These are phyloP conservation scores for Calendula officinalis DNA, from an alignment of 129 eudicot genomes.

Conservation along the genomic window DNA sequence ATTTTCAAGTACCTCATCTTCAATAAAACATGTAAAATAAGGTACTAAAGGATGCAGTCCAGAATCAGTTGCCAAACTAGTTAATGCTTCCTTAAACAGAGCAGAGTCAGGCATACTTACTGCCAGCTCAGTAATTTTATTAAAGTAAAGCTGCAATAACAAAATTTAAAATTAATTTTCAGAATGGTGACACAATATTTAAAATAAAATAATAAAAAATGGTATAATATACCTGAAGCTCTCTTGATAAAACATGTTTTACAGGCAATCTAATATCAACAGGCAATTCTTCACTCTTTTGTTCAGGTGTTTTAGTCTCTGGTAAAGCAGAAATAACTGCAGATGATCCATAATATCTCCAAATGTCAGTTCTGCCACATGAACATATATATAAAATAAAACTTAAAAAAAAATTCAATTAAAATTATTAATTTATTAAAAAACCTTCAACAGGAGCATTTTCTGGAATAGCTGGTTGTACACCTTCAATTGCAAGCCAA, in stretches of 20 bases:
- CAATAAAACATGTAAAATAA: conserved; percentile 61
- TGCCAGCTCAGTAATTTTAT: conserved; percentile 62
- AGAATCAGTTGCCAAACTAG: conserved; percentile 69
- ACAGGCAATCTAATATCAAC: conserved; percentile 69
- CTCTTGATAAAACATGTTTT: conserved; percentile 72
- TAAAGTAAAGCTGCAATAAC: conserved; percentile 57
- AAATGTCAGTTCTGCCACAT: conserved; percentile 35
- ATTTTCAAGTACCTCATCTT: conserved; percentile 51
- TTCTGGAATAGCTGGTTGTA: conserved; percentile 78
- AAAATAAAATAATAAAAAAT: background rate
- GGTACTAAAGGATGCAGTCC: conserved; percentile 78
- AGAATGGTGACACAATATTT: background rate
- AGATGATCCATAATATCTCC: conserved; percentile 33
- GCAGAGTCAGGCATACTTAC: conserved; percentile 48
- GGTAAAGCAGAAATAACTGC: conserved; percentile 55
- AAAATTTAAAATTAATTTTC: background rate
- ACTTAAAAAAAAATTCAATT: background rate
- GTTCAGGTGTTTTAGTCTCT: conserved; percentile 48
- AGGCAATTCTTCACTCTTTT: conserved; percentile 48
- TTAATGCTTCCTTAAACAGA: conserved; percentile 64
- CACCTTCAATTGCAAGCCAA: conserved; percentile 78
- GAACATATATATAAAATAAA: conserved; percentile 20
- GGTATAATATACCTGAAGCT: conserved; percentile 58
- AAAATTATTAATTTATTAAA: background rate
- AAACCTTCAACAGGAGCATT: conserved; percentile 70